Base-by-base conservation (phyloP, 169 alveolate genomes). In the Plasmodium adleri region DNA sequence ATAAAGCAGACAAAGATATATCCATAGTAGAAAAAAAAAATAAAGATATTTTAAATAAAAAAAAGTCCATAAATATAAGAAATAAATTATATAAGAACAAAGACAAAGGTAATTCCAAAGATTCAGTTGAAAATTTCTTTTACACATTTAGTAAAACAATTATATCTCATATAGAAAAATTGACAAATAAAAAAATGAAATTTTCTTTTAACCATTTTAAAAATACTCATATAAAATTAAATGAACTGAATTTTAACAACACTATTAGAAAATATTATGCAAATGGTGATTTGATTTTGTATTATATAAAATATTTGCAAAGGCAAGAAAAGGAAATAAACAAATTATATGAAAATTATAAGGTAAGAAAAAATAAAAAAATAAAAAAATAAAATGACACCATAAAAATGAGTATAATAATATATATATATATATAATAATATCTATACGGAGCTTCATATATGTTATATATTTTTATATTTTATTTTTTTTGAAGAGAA, bases 251-350 rank as follows among this genome's bases (percentile, higher is more conserved):
- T 28, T 52, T 74, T 15, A 76, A 76, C 15, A 76, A 76, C 54
- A 64, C 66, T 7, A 62, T 63, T 63, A 7, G 9, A 3, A 76
- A 76, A 56, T 76, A 76, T 76, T 45, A 76, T 58, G 9, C 68
- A 28, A 76, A 68, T 39, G 68, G 62, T 15, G 54, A 64, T 20
- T 28, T 76, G 52, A 13, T 76, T 15, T 20, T 64, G 22, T 76
- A 76, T 26, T 76, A 76, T 39, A 50, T 76, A 9, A 67, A 68
- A 7, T 64, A 63, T 64, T 26, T 66, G 3, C 78, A 64, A 20
- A 67, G 56, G 17, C 68, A 76, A 32, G 54, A 64, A 22, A 49
- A 12, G 54, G 78, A 64, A 63, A 47, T 39, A 3, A 39, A 76
- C 8, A 50, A 54, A 1, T 1, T 76, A 20, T 76, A 47, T 32